Evolutionary conservation across 2,329 filamentous ascomycete species (phyloP).

Genomic region (Cordyceps cicadae): DNA sequence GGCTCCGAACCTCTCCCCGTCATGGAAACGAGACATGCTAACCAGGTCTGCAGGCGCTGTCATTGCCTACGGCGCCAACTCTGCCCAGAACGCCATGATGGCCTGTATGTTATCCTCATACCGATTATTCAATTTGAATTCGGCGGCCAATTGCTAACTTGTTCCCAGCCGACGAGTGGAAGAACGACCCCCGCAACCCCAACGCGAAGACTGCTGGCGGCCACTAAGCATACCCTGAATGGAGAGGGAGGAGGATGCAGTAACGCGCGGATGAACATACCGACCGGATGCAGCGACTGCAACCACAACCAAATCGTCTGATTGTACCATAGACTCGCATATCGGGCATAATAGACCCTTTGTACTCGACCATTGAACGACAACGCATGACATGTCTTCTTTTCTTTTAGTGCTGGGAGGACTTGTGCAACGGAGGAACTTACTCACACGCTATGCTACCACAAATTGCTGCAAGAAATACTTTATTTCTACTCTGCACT

Average conservation of each 20-base stretch:
- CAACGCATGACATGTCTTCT: background rate
- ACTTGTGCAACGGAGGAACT: background rate
- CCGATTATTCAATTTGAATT: background rate
- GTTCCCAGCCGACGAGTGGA: conserved; percentile 75
- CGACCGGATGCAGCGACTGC: conserved; percentile 8
- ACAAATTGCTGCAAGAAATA: background rate
- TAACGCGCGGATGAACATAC: conserved; percentile 6
- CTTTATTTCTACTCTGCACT: too few relatives aligned
- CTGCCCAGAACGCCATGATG: conserved; percentile 67
- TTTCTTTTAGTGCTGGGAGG: background rate
- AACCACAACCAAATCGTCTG: conserved; percentile 5
- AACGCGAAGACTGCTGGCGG: conserved; percentile 37
- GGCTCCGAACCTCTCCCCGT: background rate
- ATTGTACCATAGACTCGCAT: conserved; percentile 14
- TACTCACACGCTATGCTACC: background rate
- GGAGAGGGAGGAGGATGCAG: background rate
- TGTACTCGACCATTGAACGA: conserved; percentile 9
- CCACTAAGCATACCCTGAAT: conserved; percentile 31
- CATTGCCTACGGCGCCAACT: conserved; percentile 88
- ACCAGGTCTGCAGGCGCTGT: conserved; percentile 55
- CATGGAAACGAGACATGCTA: conserved; percentile 2
- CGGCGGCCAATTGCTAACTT: conserved; percentile 4
- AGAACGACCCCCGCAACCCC: conserved; percentile 92
- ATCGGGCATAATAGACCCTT: conserved; percentile 14
- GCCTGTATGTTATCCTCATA: conserved; percentile 48